A percentile compares a stretch with the other conserved stretches of the same genome.
Evolutionary conservation across 495 filamentous ascomycete genomes (phyloP).

Genomic region (Filosporella fistucella): DNA sequence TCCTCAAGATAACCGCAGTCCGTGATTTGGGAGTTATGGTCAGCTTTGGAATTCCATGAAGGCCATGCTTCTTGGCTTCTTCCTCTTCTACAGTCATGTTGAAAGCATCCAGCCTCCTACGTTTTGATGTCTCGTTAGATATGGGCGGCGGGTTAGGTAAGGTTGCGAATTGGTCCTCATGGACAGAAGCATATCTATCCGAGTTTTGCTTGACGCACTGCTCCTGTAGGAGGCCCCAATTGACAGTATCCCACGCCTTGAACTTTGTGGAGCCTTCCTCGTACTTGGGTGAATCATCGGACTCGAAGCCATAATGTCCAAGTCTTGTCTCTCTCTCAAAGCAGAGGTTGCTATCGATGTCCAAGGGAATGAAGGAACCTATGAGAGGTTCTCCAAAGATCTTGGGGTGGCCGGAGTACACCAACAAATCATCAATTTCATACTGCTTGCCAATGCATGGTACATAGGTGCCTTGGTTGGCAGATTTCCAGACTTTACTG

Average conservation of each 20-base stretch:
- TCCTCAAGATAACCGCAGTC: conserved; percentile 67
- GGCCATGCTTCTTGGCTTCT: too few relatives aligned
- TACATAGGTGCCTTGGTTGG: conserved; percentile 12
- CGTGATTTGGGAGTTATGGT: too few relatives aligned
- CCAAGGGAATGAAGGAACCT: conserved; percentile 70
- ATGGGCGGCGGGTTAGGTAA: too few relatives aligned
- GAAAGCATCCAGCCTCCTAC: too few relatives aligned
- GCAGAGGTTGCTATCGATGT: conserved; percentile 76
- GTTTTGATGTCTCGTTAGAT: too few relatives aligned
- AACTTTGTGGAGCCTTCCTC: conserved; percentile 1
- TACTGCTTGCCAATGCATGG: conserved; percentile 22
- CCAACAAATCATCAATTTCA: conserved; percentile 17
- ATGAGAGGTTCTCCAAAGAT: conserved; percentile 74
- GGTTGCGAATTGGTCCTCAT: too few relatives aligned
- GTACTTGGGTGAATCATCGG: conserved; percentile 22
- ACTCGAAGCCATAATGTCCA: conserved; percentile 72
- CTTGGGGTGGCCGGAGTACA: conserved; percentile 56
- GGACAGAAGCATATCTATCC: conserved; percentile 34
- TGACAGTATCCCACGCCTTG: conserved; percentile 53
- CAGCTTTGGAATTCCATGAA: too few relatives aligned
- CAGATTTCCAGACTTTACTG: conserved; percentile 14
- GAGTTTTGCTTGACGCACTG: conserved; percentile 59
- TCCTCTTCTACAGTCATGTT: too few relatives aligned
- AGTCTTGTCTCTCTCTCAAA: conserved; percentile 87
- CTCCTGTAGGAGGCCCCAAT: conserved; percentile 68